These are phyloP conservation scores for Eutypella sp. DNA, from an alignment of 2,329 filamentous ascomycete species.

Conservation along the genomic window DNA sequence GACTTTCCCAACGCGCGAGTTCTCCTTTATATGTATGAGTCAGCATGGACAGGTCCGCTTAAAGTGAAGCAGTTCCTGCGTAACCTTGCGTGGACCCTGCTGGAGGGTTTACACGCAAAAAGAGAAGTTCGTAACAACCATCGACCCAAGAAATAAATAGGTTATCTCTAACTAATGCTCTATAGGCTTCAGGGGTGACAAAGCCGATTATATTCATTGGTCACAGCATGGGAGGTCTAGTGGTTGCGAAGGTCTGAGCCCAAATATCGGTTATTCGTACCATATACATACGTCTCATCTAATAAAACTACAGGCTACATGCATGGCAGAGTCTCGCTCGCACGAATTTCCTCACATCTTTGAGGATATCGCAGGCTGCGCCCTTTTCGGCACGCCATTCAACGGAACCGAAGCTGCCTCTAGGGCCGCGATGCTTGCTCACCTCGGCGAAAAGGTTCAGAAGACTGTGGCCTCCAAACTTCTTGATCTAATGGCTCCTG, in stretches of 20 bases:
- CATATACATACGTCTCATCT: neutral
- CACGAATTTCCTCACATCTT: conserved; percentile 35
- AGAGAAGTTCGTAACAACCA: conserved; percentile 22
- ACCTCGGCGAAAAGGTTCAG: conserved; percentile 28
- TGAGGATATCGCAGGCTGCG: conserved; percentile 33
- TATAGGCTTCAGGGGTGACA: conserved; percentile 16
- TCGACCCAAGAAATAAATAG: conserved; percentile 7
- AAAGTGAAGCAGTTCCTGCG: conserved; percentile 37
- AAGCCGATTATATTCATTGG: conserved; percentile 38
- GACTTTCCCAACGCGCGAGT: conserved; percentile 37
- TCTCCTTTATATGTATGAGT: conserved; percentile 37
- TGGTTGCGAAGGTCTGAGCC: conserved; percentile 28
- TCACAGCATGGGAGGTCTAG: conserved; percentile 40
- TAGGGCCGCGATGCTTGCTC: conserved; percentile 32
- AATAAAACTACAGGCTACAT: conserved; percentile 23
- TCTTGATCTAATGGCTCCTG: conserved; percentile 35
- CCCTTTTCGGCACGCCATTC: conserved; percentile 39
- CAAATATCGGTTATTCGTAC: neutral
- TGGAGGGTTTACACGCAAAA: conserved; percentile 29
- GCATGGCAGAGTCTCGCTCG: conserved; percentile 28
- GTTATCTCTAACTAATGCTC: neutral
- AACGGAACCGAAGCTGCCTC: conserved; percentile 32
- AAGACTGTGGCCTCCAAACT: conserved; percentile 30
- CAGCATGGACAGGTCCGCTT: conserved; percentile 33
- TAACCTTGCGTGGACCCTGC: conserved; percentile 33